These are phyloP conservation scores for Quercus engelmannii DNA, from an alignment of 306 rosid genomes.

Conservation along the genomic window DNA sequence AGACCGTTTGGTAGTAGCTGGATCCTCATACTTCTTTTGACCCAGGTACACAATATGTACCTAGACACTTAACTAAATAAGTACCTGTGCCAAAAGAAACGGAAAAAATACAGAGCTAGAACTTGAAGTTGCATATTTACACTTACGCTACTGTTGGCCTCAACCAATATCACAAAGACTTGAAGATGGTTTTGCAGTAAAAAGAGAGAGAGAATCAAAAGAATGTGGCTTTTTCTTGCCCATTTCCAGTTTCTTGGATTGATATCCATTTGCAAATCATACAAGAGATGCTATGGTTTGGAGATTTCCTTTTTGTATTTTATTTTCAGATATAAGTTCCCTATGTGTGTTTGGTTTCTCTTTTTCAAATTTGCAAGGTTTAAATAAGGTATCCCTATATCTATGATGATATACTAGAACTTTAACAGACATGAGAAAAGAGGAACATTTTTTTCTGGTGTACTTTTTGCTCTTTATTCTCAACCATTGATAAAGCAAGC, in stretches of 20 bases:
- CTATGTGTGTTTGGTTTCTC: slow-evolving; percentile 16
- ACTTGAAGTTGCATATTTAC: slow-evolving; percentile 1
- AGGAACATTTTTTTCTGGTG: slow-evolving; percentile 23
- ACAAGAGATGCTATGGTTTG: slow-evolving; percentile 15
- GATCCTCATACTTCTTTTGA: slow-evolving; percentile 42
- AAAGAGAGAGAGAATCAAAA: slow-evolving; percentile 37
- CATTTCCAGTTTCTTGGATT: slow-evolving; percentile 37
- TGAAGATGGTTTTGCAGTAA: slow-evolving; percentile 38
- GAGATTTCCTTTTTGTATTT: slow-evolving; percentile 17
- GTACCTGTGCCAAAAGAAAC: slow-evolving; percentile 9
- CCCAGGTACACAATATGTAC: slow-evolving; percentile 80
- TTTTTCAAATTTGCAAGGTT: background rate
- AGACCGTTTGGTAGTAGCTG: slow-evolving; percentile 39
- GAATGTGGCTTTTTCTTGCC: slow-evolving; percentile 29
- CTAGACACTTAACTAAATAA: slow-evolving; percentile 28
- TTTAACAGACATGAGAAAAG: slow-evolving; percentile 22
- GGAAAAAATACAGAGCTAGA: slow-evolving; percentile 7
- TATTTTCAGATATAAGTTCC: slow-evolving; percentile 5
- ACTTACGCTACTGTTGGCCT: slow-evolving; percentile 50
- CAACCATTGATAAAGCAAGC: slow-evolving; percentile 21
- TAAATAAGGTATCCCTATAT: background rate
- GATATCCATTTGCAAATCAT: slow-evolving; percentile 34
- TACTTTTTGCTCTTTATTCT: slow-evolving; percentile 29
- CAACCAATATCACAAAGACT: slow-evolving; percentile 30
- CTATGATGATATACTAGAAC: slow-evolving; percentile 5